These are phyloP conservation scores for Pseudonitzschia delicatissima DNA, from an alignment of 108 stramenopile species.

Conservation along the genomic window DNA sequence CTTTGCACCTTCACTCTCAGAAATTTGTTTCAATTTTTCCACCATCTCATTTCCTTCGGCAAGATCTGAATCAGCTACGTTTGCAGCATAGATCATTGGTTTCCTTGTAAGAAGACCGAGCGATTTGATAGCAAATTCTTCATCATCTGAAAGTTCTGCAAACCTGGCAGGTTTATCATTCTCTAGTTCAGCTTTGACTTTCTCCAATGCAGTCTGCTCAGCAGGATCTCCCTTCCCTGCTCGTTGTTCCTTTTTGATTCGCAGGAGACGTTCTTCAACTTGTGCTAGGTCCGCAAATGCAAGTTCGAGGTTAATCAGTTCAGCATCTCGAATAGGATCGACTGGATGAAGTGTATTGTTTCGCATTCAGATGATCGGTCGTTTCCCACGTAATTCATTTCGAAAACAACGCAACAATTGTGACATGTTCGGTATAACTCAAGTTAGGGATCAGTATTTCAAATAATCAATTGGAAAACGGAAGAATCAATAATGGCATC, in stretches of 20 bases:
- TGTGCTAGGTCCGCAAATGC: conserved; percentile 94
- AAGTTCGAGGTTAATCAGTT: conserved; percentile 95
- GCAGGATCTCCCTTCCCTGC: conserved; percentile 54
- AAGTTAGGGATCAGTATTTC: no score
- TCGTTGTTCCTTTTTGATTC: conserved; percentile 73
- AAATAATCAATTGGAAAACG: no score
- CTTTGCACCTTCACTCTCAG: conserved; percentile 81
- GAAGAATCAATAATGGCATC: no score
- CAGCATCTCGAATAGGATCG: conserved; percentile 96
- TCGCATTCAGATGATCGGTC: conserved; percentile 27
- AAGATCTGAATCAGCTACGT: conserved; percentile 96
- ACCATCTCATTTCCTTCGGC: conserved; percentile 91
- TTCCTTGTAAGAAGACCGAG: conserved; percentile 89
- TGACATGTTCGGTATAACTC: no score
- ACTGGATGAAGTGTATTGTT: conserved; percentile 32
- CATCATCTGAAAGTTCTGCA: conserved; percentile 81
- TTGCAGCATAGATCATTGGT: conserved; percentile 96
- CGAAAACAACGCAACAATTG: not conserved
- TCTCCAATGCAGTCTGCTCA: conserved; percentile 86
- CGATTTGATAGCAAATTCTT: conserved; percentile 68
- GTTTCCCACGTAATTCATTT: no score
- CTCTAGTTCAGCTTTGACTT: conserved; percentile 67
- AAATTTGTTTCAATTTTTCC: conserved; percentile 62
- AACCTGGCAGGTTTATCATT: conserved; percentile 80
- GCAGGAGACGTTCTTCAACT: conserved; percentile 88